phyloP scores from a whole-genome alignment of 192 early-diverging fungal species.

The Obelidium mucronatum region DNA sequence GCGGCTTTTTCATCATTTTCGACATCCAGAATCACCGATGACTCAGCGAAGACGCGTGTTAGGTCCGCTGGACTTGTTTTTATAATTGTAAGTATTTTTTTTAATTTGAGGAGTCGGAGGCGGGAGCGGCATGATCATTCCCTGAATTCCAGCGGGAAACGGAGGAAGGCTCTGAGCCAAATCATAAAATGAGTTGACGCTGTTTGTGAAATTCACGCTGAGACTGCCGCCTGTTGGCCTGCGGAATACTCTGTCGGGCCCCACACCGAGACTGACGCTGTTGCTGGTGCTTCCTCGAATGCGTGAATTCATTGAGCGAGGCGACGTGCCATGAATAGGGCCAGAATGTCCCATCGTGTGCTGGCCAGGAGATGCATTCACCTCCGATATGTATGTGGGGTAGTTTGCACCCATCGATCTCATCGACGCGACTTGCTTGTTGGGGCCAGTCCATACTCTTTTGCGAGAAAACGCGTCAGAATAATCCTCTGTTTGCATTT shows the following conservation, averaged over 20 bases:
- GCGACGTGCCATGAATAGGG: too few relatives aligned
- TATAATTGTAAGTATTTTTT: too few relatives aligned
- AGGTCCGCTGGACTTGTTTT: background rate
- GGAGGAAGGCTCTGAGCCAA: background rate
- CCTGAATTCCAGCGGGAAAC: background rate
- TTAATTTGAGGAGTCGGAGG: background rate
- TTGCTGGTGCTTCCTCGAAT: background rate
- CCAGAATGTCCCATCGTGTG: too few relatives aligned
- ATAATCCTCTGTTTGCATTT: background rate
- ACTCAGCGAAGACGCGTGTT: background rate
- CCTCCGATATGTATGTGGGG: background rate
- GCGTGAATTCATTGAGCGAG: too few relatives aligned
- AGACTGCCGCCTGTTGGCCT: background rate
- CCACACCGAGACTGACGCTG: background rate
- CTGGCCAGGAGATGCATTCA: too few relatives aligned
- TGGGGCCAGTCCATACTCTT: background rate
- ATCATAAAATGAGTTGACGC: background rate
- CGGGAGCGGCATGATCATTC: conserved; percentile 1
- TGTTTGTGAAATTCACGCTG: background rate
- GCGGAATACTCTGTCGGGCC: background rate
- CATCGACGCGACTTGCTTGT: background rate
- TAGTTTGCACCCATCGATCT: background rate
- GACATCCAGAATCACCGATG: background rate
- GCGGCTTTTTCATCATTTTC: background rate
- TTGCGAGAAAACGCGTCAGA: background rate